Evolutionary conservation across 192 early-diverging fungal genomes (phyloP).

Genomic region (Spinellus fusiger): DNA sequence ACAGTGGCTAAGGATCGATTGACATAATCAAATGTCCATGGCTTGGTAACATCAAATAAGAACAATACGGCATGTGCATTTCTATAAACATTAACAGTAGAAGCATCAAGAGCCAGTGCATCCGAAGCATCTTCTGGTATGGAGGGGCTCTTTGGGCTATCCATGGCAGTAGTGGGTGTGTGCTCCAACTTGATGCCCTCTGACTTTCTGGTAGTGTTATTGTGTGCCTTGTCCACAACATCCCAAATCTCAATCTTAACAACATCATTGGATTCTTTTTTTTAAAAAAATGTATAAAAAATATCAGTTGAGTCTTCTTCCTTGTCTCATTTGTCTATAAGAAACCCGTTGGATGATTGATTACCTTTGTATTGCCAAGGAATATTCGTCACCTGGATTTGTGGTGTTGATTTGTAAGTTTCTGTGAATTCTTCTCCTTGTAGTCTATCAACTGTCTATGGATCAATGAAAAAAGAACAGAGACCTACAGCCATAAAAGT

Average conservation of each 20-base stretch:
- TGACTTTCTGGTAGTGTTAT: constrained; percentile 5
- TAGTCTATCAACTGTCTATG: constrained; percentile 39
- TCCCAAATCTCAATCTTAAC: constrained; percentile 61
- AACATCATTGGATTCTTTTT: constrained; percentile 45
- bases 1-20: constrained; percentile 34
- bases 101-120: constrained; percentile 42
- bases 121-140: not conserved
- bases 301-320: not conserved
- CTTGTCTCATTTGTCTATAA: not conserved
- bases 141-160: not conserved
- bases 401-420: constrained; percentile 44
- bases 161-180: not conserved
- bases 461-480: not conserved
- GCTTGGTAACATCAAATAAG: constrained; percentile 54
- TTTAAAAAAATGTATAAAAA: not conserved
- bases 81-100: constrained; percentile 54
- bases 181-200: not conserved
- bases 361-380: constrained; percentile 53
- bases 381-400: constrained; percentile 57
- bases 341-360: not conserved
- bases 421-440: constrained; percentile 41
- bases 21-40: constrained; percentile 58
- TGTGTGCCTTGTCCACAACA: constrained; percentile 49
- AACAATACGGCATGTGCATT: constrained; percentile 50
- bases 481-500: not conserved